These are phyloP conservation scores for Melaleuca alternifolia DNA, from an alignment of 345 rosid genomes.

Conservation along the genomic window DNA sequence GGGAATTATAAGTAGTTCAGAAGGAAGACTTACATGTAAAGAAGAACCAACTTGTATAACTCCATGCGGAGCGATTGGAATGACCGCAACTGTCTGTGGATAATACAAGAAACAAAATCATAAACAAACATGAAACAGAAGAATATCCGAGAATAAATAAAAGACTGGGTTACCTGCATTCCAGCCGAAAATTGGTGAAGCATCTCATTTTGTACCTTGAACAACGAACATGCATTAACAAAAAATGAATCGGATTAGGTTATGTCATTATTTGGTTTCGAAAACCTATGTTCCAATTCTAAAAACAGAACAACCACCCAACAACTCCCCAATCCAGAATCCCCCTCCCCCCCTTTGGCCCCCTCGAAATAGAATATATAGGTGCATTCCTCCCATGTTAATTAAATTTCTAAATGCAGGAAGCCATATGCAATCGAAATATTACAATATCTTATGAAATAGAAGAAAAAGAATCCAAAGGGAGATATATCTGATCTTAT, in stretches of 20 bases:
- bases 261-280: background rate
- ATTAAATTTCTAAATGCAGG: background rate
- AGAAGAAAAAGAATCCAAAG: background rate
- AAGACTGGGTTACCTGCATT: conserved; percentile 58
- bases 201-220: conserved; percentile 60
- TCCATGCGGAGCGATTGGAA: conserved; percentile 79
- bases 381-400: background rate
- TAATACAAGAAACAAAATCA: background rate
- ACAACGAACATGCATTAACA: background rate
- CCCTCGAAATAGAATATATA: background rate
- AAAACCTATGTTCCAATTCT: background rate
- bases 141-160: background rate
- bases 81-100: conserved; percentile 71
- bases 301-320: background rate
- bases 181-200: conserved; percentile 80
- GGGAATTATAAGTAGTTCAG: background rate
- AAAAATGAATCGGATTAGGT: background rate
- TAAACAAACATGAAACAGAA: background rate
- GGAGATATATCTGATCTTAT: background rate
- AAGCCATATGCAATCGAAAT: background rate
- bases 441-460: background rate
- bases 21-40: conserved; percentile 40
- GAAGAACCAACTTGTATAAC: conserved; percentile 91
- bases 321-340: background rate
- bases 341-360: background rate